phyloP scores from a whole-genome alignment of 2,329 filamentous ascomycete genomes.

The Colletotrichum plurivorum region DNA sequence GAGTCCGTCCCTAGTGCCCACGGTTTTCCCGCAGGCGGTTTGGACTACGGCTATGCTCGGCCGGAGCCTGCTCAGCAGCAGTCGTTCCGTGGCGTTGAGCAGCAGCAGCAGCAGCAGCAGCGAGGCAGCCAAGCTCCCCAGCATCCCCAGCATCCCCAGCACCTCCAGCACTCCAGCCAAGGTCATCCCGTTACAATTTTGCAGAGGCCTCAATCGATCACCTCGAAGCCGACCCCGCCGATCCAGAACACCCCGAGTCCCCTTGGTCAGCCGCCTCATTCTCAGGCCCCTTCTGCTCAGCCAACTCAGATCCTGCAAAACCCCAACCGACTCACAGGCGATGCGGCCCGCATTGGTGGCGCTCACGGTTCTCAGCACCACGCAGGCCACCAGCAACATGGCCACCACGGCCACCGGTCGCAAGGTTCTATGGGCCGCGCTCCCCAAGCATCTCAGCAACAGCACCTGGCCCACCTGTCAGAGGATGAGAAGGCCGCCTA shows the following conservation, averaged over 20 bases:
- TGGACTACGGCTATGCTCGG: constrained; percentile 40
- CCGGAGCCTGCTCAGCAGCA: constrained; percentile 37
- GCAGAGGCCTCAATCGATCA: constrained; percentile 64
- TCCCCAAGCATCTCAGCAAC: constrained; percentile 71
- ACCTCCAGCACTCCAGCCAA: constrained; percentile 52
- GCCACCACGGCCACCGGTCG: constrained; percentile 60
- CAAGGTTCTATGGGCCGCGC: constrained; percentile 73
- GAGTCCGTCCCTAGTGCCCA: constrained; percentile 50
- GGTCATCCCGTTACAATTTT: constrained; percentile 69
- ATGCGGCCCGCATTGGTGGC: constrained; percentile 55
- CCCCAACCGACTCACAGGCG: constrained; percentile 74
- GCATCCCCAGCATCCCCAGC: constrained; percentile 48
- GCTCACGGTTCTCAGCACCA: constrained; percentile 38
- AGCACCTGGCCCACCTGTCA: constrained; percentile 75
- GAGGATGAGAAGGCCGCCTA: constrained; percentile 89
- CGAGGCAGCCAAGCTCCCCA: constrained; percentile 47
- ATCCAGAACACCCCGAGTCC: constrained; percentile 50
- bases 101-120: constrained; percentile 50
- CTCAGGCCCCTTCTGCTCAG: constrained; percentile 60
- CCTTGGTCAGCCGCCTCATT: constrained; percentile 52
- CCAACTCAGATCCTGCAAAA: constrained; percentile 87
- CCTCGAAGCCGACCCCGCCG: constrained; percentile 57
- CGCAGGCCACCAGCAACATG: constrained; percentile 43
- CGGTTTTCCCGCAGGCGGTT: constrained; percentile 26
- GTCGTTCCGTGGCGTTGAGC: constrained; percentile 37